A percentile compares a stretch with the other conserved stretches of the same genome.
These are phyloP conservation scores for Debaryomyces maramus DNA, from an alignment of 805 yeast species.

Conservation along the genomic window DNA sequence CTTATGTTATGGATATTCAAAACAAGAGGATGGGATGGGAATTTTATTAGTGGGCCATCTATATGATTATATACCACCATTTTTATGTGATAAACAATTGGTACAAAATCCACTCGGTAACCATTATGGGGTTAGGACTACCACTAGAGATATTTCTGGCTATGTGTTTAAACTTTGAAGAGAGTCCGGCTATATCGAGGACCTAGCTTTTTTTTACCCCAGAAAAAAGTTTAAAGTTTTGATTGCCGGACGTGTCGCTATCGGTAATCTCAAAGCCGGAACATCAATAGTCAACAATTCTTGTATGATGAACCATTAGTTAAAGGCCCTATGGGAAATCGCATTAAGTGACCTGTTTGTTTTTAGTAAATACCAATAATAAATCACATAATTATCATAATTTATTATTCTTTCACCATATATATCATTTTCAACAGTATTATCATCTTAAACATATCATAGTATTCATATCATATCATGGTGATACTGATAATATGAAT, in stretches of 20 bases:
- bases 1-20: not conserved
- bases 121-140: not conserved
- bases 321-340: too few relatives aligned
- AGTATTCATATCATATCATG: too few relatives aligned
- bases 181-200: constrained; percentile 4
- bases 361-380: too few relatives aligned
- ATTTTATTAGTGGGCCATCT: constrained; percentile 1
- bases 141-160: constrained; percentile 3
- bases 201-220: constrained; percentile 1
- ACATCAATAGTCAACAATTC: too few relatives aligned
- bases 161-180: constrained; percentile 1
- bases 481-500: too few relatives aligned
- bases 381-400: too few relatives aligned
- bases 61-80: not conserved
- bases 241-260: constrained; percentile 3
- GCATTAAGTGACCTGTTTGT: too few relatives aligned
- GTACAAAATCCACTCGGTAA: constrained; percentile 1
- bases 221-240: constrained; percentile 2
- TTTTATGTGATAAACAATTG: not conserved
- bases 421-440: too few relatives aligned
- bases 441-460: too few relatives aligned
- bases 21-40: not conserved
- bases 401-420: too few relatives aligned
- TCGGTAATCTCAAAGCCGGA: too few relatives aligned
- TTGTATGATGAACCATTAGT: too few relatives aligned